Conservation (phyloP, 2,329 filamentous ascomycete genomes). For the Chaetomiaceae sp. region DNA sequence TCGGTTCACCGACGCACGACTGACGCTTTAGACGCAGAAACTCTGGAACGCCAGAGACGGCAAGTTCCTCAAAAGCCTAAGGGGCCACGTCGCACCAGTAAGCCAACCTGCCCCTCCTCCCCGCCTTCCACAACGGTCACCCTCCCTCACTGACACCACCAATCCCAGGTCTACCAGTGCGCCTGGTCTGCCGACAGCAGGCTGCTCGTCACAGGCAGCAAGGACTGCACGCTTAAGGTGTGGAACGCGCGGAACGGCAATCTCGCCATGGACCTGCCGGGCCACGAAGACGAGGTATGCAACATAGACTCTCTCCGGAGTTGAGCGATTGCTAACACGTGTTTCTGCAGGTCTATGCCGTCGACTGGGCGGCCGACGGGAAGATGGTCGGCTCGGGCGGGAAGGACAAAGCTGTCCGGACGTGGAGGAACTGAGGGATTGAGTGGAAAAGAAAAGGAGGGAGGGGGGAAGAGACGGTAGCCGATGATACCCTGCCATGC, state of each 20-base stretch:
- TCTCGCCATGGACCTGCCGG: constrained; percentile 73
- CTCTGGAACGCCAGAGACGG: constrained; percentile 46
- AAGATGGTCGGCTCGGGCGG: constrained; percentile 85
- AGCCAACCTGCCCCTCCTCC: background rate
- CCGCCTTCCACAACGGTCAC: background rate
- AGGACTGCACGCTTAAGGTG: constrained; percentile 90
- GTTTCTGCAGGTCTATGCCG: constrained; percentile 63
- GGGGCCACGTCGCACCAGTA: constrained; percentile 52
- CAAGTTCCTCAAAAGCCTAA: constrained; percentile 79
- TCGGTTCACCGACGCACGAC: background rate
- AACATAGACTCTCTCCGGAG: background rate
- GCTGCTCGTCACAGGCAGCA: constrained; percentile 80
- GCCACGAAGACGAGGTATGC: constrained; percentile 71
- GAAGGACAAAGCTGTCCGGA: constrained; percentile 75
- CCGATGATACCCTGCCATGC: constrained; percentile 25
- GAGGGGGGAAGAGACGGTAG: constrained; percentile 8
- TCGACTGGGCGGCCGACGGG: constrained; percentile 93
- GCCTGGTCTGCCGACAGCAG: constrained; percentile 89
- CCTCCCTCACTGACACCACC: background rate
- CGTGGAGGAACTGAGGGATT: constrained; percentile 55
- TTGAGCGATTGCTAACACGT: constrained; percentile 1
- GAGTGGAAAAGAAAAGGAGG: background rate
- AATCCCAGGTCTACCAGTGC: constrained; percentile 75
- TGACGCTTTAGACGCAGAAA: constrained; percentile 11
- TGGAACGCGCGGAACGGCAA: constrained; percentile 89